Evolutionary conservation across 129 eudicot species (phyloP), one percentile per base, ranked within the genome.

Genomic region (Pulicaria dysenterica): DNA sequence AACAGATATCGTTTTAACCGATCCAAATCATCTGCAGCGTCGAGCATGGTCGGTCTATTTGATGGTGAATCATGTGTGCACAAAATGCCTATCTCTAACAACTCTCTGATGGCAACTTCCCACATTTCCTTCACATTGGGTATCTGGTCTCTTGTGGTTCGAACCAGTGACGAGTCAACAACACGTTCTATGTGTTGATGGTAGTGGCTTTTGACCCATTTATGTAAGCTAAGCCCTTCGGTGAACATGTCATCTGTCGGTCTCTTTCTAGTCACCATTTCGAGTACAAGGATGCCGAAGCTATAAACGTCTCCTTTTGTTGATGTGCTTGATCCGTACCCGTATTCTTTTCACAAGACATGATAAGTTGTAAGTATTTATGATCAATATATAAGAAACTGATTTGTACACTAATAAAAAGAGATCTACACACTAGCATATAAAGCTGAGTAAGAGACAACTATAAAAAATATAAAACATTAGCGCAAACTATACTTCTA

Each of bases 291-390:
- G 54, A 87, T 62, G 16, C 92, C 89, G 34, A 87, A 87, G 37
- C 89, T 87, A 75, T 87, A 81, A 40, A 84, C 87, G 48, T 84
- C 92, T 43, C 92, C 92, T 63, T 81, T 60, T 31, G 80, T 84
- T 12, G 88, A 83, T 5, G 85, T 74, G 66, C 34, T 76, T 44
- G 86, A 78, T 67, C 92, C 89, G 55, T 83, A 75, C 11, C 81
- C 89, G 19, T 87, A 87, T 76, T 87, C 92, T 87, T 64, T 55
- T 65, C 12, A 67, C 9, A 55, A 55, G 60, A 64, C 6, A 45
- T 15, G 16, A 44, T 8, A 16, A 6, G n/a, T 19, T 6, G 8
- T 56, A 3, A 48, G 12, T 11, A 3, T 48, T 48, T 7, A 5
- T 24, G 31, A 24, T n/a, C n/a, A n/a, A n/a, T n/a, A n/a, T n/a